Conservation (phyloP, 169 alveolate species). For the Plasmodium ovale region DNA sequence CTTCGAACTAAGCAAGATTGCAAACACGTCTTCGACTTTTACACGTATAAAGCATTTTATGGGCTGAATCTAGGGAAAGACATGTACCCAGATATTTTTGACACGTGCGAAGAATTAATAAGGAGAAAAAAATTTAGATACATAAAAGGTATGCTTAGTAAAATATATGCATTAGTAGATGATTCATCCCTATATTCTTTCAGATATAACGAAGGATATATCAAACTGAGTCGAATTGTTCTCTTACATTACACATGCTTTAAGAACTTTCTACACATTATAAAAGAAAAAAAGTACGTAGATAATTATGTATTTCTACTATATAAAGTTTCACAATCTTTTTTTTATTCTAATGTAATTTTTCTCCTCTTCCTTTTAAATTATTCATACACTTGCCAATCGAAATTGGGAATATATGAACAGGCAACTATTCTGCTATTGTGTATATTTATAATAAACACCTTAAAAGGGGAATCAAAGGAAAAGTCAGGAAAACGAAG, state of each 20-base stretch:
- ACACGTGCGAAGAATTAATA: constrained; percentile 43
- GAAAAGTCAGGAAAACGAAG: background rate
- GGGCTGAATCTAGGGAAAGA: constrained; percentile 11
- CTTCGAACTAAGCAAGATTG: constrained; percentile 28
- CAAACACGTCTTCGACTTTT: constrained; percentile 36
- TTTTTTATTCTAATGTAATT: constrained; percentile 26
- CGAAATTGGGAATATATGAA: constrained; percentile 24
- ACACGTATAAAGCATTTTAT: constrained; percentile 3
- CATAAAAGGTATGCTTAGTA: constrained; percentile 17
- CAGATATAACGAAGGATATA: background rate
- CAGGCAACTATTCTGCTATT: constrained; percentile 23
- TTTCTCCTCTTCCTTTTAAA: constrained; percentile 53
- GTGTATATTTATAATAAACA: constrained; percentile 29
- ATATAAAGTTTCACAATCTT: constrained; percentile 20
- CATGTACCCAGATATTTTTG: constrained; percentile 14
- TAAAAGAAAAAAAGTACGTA: constrained; percentile 19
- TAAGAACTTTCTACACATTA: constrained; percentile 30
- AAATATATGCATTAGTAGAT: constrained; percentile 14
- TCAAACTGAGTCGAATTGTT: constrained; percentile 10
- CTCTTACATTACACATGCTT: constrained; percentile 42
- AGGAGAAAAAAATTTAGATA: constrained; percentile 30
- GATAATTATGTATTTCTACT: constrained; percentile 22
- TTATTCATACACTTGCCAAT: constrained; percentile 42
- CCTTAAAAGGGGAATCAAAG: constrained; percentile 5
- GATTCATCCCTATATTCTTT: constrained; percentile 19